These are phyloP conservation scores for Fragaria vesca DNA, from an alignment of 306 rosid species.

Conservation along the genomic window DNA sequence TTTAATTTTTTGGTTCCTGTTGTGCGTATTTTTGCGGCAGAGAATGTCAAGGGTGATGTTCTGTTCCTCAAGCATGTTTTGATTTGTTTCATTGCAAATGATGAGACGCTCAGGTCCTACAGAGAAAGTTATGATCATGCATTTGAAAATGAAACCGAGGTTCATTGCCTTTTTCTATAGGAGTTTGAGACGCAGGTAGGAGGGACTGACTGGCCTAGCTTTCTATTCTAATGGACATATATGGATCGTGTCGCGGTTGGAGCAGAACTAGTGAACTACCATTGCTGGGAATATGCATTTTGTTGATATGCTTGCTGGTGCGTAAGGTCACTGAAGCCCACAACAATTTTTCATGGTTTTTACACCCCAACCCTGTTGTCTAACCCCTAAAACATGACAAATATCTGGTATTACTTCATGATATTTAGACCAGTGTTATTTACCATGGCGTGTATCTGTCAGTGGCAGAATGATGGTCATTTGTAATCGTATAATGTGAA, in stretches of 20 bases:
- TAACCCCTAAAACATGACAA: not conserved
- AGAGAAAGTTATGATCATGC: not conserved
- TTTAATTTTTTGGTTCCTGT: not conserved
- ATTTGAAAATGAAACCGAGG: conserved; percentile 4
- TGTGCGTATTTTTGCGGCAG: not conserved
- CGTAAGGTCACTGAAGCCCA: not conserved
- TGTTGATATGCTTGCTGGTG: not conserved
- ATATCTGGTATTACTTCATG: not conserved
- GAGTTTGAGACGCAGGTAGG: not conserved
- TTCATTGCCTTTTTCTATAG: conserved; percentile 5
- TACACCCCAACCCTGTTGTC: not conserved
- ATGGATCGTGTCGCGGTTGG: not conserved
- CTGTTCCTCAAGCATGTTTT: not conserved
- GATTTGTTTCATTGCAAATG: not conserved
- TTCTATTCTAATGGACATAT: not conserved
- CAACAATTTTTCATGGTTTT: not conserved
- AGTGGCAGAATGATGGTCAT: not conserved
- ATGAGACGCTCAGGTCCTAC: not conserved
- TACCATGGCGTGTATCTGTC: not conserved
- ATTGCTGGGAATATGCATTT: not conserved
- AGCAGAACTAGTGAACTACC: not conserved
- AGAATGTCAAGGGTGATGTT: not conserved
- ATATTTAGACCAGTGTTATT: not conserved
- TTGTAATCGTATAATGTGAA: not conserved
- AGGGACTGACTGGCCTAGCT: not conserved